phyloP scores from a whole-genome alignment of 805 yeast species.

The Kregervanrija delftensis region DNA sequence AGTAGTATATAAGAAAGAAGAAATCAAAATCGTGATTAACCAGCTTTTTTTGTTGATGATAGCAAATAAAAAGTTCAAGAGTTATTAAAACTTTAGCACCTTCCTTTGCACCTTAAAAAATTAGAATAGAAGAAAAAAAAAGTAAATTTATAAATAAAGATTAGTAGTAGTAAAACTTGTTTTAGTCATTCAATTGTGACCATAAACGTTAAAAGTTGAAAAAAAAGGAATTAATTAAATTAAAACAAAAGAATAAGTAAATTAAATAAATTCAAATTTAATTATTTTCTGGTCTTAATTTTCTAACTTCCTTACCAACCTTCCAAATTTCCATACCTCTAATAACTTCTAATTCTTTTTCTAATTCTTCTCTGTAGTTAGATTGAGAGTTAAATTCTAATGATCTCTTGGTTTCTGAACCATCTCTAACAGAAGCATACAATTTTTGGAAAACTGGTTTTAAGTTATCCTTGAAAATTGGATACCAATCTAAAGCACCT shows the following conservation, averaged over 20 bases:
- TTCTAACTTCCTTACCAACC: constrained; percentile 99
- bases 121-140: constrained; percentile 7
- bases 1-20: constrained; percentile 11
- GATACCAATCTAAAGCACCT: constrained; percentile 99
- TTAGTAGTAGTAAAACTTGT: not conserved
- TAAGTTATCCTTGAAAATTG: constrained; percentile 96
- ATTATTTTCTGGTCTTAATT: constrained; percentile 98
- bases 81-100: no score
- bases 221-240: not conserved
- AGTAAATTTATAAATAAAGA: not conserved
- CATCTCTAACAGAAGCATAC: constrained; percentile 91
- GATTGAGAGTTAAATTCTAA: constrained; percentile 97
- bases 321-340: constrained; percentile 99
- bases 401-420: constrained; percentile 96
- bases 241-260: not conserved
- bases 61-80: not conserved
- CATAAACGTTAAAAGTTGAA: constrained; percentile 1
- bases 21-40: constrained; percentile 1
- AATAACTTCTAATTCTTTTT: constrained; percentile 85
- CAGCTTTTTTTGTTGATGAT: no score
- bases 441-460: constrained; percentile 97
- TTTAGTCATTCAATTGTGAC: not conserved
- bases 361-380: constrained; percentile 95
- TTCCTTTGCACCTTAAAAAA: no score
- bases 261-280: constrained; percentile 30